Percentiles rank a stretch among this genome's conserved stretches.
These are phyloP conservation scores for Penicillium waksmanii DNA, from an alignment of 495 filamentous ascomycete genomes.

Conservation along the genomic window DNA sequence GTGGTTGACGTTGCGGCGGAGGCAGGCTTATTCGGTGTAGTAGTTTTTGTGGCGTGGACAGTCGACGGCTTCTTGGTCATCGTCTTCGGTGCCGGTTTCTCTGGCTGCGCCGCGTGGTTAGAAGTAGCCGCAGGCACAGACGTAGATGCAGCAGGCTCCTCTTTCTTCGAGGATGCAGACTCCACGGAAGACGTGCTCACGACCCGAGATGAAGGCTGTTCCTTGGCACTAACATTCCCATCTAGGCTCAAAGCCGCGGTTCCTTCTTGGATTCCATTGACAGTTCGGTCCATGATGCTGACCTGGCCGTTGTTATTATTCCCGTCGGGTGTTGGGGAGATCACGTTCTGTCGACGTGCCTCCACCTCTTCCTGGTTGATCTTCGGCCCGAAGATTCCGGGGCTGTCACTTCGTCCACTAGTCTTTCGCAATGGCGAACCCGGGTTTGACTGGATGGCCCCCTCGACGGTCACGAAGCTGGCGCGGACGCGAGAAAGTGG, in stretches of 20 bases:
- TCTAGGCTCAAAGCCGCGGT: constrained; percentile 6
- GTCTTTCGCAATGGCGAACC: constrained; percentile 42
- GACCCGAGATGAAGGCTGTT: constrained; percentile 9
- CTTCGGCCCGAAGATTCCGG: constrained; percentile 37
- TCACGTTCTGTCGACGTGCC: constrained; percentile 32
- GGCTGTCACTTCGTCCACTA: constrained; percentile 38
- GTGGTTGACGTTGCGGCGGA: constrained; percentile 28
- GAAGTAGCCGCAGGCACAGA: not conserved
- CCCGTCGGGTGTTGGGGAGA: constrained; percentile 33
- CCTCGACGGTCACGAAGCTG: constrained; percentile 80
- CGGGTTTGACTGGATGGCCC: constrained; percentile 37
- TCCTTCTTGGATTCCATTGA: constrained; percentile 12
- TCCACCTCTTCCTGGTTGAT: constrained; percentile 42
- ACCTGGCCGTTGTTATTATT: constrained; percentile 21
- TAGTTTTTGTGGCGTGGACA: constrained; percentile 42
- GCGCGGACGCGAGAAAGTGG: constrained; percentile 80
- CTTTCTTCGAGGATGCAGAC: constrained; percentile 24
- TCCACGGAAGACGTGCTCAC: constrained; percentile 16
- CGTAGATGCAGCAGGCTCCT: constrained; percentile 14
- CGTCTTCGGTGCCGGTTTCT: constrained; percentile 36
- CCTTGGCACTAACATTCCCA: constrained; percentile 10
- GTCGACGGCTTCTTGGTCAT: constrained; percentile 46
- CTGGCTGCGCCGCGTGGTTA: constrained; percentile 4
- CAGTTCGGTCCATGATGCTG: constrained; percentile 18
- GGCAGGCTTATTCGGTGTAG: constrained; percentile 34